Evolutionary conservation across 2,329 filamentous ascomycete genomes (phyloP).

Genomic region (Aspergillus tamarii): DNA sequence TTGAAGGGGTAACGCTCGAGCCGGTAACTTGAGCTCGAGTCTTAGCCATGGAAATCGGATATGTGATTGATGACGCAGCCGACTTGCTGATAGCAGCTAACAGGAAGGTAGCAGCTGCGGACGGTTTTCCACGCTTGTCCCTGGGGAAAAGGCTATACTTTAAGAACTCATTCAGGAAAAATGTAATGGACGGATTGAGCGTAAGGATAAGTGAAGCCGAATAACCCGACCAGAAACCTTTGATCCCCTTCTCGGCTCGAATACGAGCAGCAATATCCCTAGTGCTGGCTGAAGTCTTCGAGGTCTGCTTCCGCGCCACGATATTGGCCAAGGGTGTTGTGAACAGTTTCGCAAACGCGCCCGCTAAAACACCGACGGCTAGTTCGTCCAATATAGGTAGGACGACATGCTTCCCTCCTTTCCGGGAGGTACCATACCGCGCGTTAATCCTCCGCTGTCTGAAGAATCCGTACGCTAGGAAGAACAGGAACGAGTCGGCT

Average conservation of each 20-base stretch:
- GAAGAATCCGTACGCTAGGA: conserved; percentile 73
- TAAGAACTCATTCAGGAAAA: conserved; percentile 76
- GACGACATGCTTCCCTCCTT: conserved; percentile 30
- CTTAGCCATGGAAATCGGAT: conserved; percentile 86
- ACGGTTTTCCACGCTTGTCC: conserved; percentile 56
- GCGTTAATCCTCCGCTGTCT: conserved; percentile 49
- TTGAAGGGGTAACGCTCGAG: conserved; percentile 25
- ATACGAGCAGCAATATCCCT: conserved; percentile 67
- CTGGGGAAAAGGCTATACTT: conserved; percentile 62
- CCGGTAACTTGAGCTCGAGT: conserved; percentile 68
- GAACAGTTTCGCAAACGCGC: conserved; percentile 72
- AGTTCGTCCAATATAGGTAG: conserved; percentile 73
- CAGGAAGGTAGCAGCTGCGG: conserved; percentile 61
- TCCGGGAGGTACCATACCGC: conserved; percentile 27
- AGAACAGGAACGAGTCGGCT: conserved; percentile 82
- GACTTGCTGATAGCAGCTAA: conserved; percentile 79
- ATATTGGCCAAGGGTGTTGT: conserved; percentile 83
- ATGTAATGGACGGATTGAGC: conserved; percentile 83
- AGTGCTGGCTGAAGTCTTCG: conserved; percentile 45
- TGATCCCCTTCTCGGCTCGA: conserved; percentile 67
- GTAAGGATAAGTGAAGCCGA: conserved; percentile 78
- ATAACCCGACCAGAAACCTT: conserved; percentile 87
- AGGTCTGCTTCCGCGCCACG: conserved; percentile 79
- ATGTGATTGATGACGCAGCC: conserved; percentile 74
- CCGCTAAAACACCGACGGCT: conserved; percentile 69